Conservation (phyloP, 2,329 filamentous ascomycete species). For the Cladorrhinum sp. region DNA sequence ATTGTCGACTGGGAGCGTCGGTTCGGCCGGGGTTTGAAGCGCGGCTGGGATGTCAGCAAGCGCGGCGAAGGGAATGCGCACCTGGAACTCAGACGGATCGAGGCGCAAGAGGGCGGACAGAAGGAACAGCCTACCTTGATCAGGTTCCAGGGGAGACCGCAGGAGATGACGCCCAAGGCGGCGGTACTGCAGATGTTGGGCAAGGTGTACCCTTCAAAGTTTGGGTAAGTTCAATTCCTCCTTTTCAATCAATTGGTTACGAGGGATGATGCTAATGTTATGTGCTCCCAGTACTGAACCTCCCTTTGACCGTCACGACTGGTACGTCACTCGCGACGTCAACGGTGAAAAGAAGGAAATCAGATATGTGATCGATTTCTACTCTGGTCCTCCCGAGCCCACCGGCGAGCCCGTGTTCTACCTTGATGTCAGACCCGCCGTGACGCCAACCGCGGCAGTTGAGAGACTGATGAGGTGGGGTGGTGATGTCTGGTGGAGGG, state of each 20-base stretch:
- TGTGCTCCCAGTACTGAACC: conserved; percentile 61
- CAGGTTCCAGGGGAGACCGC: conserved; percentile 83
- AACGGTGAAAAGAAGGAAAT: conserved; percentile 71
- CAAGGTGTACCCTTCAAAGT: conserved; percentile 74
- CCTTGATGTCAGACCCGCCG: conserved; percentile 86
- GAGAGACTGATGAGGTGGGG: conserved; percentile 87
- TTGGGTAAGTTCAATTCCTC: conserved; percentile 62
- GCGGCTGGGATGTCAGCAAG: conserved; percentile 71
- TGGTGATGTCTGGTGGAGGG: conserved; percentile 90
- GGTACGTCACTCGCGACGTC: conserved; percentile 78
- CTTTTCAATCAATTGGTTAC: background rate
- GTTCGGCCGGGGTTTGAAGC: conserved; percentile 69
- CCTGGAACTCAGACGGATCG: conserved; percentile 34
- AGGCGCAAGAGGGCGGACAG: conserved; percentile 44
- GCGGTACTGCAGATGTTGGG: conserved; percentile 78
- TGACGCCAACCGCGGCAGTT: conserved; percentile 74
- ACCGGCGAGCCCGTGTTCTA: conserved; percentile 93
- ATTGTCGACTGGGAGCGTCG: conserved; percentile 91
- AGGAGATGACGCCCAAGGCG: conserved; percentile 89
- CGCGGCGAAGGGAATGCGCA: conserved; percentile 65
- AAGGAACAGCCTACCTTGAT: conserved; percentile 68
- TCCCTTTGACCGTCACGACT: conserved; percentile 96
- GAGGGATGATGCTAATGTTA: background rate
- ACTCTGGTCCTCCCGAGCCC: conserved; percentile 76
- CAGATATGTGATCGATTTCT: conserved; percentile 96